phyloP scores from a whole-genome alignment of 2,329 filamentous ascomycete genomes.

The Cordyceps farinosa region DNA sequence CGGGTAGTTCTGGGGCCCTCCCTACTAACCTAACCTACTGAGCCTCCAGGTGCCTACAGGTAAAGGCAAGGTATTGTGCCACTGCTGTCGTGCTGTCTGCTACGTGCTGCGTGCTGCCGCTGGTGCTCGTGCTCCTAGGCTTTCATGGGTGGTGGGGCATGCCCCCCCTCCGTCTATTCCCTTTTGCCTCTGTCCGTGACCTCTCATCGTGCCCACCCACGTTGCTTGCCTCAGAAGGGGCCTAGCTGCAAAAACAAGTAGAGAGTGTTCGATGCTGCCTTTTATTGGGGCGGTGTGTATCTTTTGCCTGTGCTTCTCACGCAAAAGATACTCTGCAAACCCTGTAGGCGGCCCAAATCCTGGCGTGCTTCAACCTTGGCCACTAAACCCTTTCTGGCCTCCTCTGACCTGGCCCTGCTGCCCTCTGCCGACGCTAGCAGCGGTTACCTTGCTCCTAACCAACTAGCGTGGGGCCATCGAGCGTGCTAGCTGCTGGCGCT shows the following conservation, averaged over 20 bases:
- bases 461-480: no score
- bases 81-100: not conserved
- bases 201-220: not conserved
- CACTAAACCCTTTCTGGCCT: not conserved
- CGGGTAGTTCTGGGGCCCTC: no score
- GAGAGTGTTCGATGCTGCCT: not conserved
- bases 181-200: not conserved
- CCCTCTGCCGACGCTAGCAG: constrained; percentile 13
- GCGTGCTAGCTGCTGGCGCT: not conserved
- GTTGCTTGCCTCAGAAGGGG: not conserved
- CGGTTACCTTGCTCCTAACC: not conserved
- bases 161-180: not conserved
- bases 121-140: no score
- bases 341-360: no score
- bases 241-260: not conserved
- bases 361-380: not conserved
- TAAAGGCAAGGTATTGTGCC: no score
- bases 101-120: no score
- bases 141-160: not conserved
- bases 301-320: not conserved
- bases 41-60: no score
- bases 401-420: constrained; percentile 3
- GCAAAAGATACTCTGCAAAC: not conserved
- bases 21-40: no score
- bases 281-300: not conserved